phyloP scores from a whole-genome alignment of 1,284 basidiomycete species.

The Ceratobasidium sp. region DNA sequence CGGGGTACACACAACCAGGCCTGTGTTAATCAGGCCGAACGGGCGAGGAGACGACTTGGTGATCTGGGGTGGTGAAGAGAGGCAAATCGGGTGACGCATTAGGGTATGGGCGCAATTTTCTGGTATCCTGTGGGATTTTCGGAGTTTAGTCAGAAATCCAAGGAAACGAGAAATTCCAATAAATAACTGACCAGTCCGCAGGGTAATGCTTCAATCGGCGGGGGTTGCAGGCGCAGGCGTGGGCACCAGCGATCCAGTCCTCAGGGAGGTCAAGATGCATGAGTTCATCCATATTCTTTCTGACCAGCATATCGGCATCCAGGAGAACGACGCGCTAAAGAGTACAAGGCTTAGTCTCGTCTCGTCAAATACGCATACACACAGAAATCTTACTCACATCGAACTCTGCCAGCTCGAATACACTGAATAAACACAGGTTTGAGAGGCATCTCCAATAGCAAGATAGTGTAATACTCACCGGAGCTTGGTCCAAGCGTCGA shows the following conservation, averaged over 20 bases:
- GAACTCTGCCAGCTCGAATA: slow-evolving; percentile 79
- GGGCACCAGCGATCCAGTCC: slow-evolving; percentile 84
- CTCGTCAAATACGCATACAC: not conserved
- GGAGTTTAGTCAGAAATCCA: slow-evolving; percentile 18
- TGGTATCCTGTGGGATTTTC: slow-evolving; percentile 72
- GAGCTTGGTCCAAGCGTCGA: slow-evolving; percentile 92
- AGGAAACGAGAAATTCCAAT: not conserved
- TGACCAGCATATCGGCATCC: slow-evolving; percentile 92
- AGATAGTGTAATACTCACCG: slow-evolving; percentile 61
- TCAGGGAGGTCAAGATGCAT: slow-evolving; percentile 73
- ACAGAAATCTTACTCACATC: slow-evolving; percentile 63
- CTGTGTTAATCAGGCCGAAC: slow-evolving; percentile 85
- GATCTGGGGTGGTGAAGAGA: slow-evolving; percentile 61
- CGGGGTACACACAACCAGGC: slow-evolving; percentile 87
- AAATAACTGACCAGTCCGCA: slow-evolving; percentile 76
- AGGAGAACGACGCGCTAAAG: slow-evolving; percentile 80
- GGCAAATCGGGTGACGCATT: slow-evolving; percentile 64
- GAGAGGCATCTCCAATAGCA: not conserved
- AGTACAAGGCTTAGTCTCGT: slow-evolving; percentile 27
- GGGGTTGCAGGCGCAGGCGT: slow-evolving; percentile 95
- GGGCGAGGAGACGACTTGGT: slow-evolving; percentile 70
- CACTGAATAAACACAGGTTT: slow-evolving; percentile 57
- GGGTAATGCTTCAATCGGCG: slow-evolving; percentile 86
- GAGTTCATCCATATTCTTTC: slow-evolving; percentile 91
- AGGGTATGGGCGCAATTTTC: slow-evolving; percentile 86